These are phyloP conservation scores for Cyphellophora europaea DNA, from an alignment of 2,329 filamentous ascomycete genomes.

Conservation along the genomic window DNA sequence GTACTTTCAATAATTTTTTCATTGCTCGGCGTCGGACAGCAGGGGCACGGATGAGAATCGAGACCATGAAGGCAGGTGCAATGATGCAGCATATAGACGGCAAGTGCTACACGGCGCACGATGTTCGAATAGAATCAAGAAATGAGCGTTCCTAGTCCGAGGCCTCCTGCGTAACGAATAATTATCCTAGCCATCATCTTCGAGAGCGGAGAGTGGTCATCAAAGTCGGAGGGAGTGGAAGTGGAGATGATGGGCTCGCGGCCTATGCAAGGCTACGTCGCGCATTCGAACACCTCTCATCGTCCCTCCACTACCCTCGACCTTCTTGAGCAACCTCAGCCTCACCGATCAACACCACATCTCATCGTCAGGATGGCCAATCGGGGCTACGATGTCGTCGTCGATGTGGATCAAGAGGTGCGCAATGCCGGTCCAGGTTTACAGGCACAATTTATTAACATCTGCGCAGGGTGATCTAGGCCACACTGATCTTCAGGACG, in stretches of 20 bases:
- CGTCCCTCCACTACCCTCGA: background rate
- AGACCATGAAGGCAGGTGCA: constrained; percentile 1
- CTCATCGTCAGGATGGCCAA: constrained; percentile 56
- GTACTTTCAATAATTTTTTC: constrained; percentile 11
- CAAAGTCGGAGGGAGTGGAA: too few relatives aligned
- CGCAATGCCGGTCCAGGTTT: constrained; percentile 1
- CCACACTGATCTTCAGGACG: constrained; percentile 95
- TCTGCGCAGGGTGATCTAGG: constrained; percentile 75
- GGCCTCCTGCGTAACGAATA: too few relatives aligned
- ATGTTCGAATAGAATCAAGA: too few relatives aligned
- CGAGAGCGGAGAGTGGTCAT: too few relatives aligned
- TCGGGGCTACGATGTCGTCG: constrained; percentile 92
- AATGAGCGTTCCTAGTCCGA: too few relatives aligned
- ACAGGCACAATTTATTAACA: constrained; percentile 2
- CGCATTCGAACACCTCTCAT: too few relatives aligned
- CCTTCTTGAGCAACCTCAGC: background rate
- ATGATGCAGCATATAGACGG: constrained; percentile 1
- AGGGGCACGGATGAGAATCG: too few relatives aligned
- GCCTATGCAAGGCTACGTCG: too few relatives aligned
- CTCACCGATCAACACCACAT: background rate
- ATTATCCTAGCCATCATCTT: too few relatives aligned
- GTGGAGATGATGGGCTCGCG: too few relatives aligned
- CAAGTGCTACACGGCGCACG: too few relatives aligned
- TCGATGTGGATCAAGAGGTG: constrained; percentile 95
- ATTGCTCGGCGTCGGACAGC: constrained; percentile 1